Evolutionary conservation across 306 rosid species (phyloP).

Genomic region (Quillaja saponaria): DNA sequence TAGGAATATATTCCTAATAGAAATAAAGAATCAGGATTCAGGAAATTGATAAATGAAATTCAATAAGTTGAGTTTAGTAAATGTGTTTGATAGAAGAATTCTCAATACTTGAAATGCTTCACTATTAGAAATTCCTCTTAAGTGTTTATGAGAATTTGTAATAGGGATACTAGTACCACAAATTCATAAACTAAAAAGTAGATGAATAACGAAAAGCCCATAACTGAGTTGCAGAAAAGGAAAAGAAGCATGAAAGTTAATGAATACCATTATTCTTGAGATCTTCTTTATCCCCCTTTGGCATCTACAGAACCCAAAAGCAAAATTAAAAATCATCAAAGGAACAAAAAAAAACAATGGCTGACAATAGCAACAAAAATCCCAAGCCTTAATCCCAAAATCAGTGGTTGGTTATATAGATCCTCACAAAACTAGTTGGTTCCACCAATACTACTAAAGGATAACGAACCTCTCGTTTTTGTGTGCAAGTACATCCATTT

Average conservation of each 20-base stretch:
- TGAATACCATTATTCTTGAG: conserved; percentile 58
- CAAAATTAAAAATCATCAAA: conserved; percentile 24
- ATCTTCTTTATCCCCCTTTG: conserved; percentile 76
- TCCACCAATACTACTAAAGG: neutral
- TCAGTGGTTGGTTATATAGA: neutral
- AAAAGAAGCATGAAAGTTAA: conserved; percentile 27
- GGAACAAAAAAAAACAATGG: conserved; percentile 11
- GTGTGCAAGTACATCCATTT: neutral
- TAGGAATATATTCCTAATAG: no score
- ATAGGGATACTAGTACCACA: neutral
- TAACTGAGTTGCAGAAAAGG: conserved; percentile 6
- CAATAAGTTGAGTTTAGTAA: neutral
- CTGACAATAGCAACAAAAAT: no score
- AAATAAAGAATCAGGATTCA: no score
- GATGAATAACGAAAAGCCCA: neutral
- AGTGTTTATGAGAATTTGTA: neutral
- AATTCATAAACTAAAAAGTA: conserved; percentile 15
- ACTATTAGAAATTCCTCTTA: neutral
- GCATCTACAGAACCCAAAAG: conserved; percentile 56
- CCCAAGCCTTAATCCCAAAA: neutral
- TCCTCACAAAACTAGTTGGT: no score
- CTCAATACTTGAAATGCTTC: neutral
- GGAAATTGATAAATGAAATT: neutral
- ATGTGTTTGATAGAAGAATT: conserved; percentile 5
- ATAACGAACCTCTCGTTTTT: conserved; percentile 17